Conservation (phyloP, 768 basidiomycete species). For the Boletus sp. region DNA sequence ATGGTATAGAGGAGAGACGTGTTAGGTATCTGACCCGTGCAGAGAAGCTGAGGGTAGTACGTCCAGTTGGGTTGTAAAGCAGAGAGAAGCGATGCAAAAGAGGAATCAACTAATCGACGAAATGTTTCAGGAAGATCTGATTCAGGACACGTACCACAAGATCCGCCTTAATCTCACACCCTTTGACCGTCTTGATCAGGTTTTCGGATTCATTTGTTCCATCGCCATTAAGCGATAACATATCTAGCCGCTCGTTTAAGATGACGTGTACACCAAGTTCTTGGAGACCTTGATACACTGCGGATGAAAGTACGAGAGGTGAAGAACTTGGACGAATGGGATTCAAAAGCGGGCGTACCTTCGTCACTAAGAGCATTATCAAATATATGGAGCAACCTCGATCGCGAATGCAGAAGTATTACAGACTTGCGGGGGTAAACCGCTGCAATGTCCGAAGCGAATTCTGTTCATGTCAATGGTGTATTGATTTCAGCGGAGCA, state of each 20-base stretch:
- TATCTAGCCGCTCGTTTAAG: slow-evolving; percentile 53
- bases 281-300: slow-evolving; percentile 34
- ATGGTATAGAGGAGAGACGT: slow-evolving; percentile 44
- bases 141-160: slow-evolving; percentile 41
- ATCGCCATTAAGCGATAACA: slow-evolving; percentile 32
- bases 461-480: slow-evolving; percentile 45
- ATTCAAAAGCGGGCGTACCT: slow-evolving; percentile 32
- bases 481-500: not conserved
- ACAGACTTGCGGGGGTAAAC: slow-evolving; percentile 51
- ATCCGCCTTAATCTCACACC: slow-evolving; percentile 51
- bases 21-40: slow-evolving; percentile 62
- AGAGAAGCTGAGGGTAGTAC: slow-evolving; percentile 43
- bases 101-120: not conserved
- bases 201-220: slow-evolving; percentile 1
- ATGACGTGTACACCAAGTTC: slow-evolving; percentile 47
- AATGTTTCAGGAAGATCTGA: not conserved
- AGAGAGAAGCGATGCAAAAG: not conserved
- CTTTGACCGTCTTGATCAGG: slow-evolving; percentile 47
- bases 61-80: not conserved
- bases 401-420: slow-evolving; percentile 60
- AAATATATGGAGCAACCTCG: slow-evolving; percentile 53
- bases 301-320: not conserved
- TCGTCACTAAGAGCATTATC: slow-evolving; percentile 51
- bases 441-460: slow-evolving; percentile 60
- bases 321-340: not conserved